Evolutionary conservation across 768 basidiomycete genomes (phyloP).

Genomic region (Hirschioporus abietinus): DNA sequence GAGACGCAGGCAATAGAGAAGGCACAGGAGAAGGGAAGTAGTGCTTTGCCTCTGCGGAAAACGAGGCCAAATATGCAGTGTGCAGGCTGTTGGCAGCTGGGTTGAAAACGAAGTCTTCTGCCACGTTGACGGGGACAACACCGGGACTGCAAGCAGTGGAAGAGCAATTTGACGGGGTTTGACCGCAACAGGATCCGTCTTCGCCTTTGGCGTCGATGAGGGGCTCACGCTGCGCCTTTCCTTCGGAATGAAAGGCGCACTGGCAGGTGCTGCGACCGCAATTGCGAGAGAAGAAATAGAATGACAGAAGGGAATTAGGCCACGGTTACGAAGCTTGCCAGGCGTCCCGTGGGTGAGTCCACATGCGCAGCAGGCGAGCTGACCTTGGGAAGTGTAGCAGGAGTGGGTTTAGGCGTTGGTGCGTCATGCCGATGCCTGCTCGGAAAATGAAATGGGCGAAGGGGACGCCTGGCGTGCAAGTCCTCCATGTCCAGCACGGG

Average conservation of each 20-base stretch:
- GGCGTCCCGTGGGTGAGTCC: conserved; percentile 1
- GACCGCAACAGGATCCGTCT: conserved; percentile 33
- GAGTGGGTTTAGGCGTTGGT: background rate
- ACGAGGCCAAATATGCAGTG: conserved; percentile 44
- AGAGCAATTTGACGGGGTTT: conserved; percentile 22
- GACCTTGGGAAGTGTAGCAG: background rate
- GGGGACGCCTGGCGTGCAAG: background rate
- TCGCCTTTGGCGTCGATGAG: background rate
- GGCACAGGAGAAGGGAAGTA: conserved; percentile 28
- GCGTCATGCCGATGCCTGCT: background rate
- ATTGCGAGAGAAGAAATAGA: background rate
- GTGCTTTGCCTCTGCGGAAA: conserved; percentile 29
- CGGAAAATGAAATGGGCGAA: background rate
- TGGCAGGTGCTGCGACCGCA: conserved; percentile 1
- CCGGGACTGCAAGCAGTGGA: conserved; percentile 15
- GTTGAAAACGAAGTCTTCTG: conserved; percentile 29
- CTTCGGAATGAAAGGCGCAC: background rate
- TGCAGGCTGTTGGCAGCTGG: conserved; percentile 28
- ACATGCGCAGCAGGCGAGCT: background rate
- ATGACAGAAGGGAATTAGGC: background rate
- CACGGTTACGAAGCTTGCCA: conserved; percentile 3
- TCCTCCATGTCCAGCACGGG: background rate
- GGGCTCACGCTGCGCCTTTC: background rate
- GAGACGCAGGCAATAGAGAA: conserved; percentile 35
- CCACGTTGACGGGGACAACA: conserved; percentile 17